Evolutionary conservation across 108 stramenopile genomes (phyloP).

Genomic region (Nitzschia palea): DNA sequence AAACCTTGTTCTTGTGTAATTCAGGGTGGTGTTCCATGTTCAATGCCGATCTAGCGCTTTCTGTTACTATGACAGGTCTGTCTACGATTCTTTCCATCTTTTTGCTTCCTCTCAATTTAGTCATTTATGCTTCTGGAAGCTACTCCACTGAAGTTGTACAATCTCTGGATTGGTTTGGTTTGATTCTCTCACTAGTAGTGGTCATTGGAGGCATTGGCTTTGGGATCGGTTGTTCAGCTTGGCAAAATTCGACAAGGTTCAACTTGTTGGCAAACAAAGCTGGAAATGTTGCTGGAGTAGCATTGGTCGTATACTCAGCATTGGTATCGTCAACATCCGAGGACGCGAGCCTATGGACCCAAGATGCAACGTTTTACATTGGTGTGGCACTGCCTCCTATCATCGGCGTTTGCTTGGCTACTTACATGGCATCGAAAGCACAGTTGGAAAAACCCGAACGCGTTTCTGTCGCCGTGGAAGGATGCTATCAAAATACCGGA

Average conservation of each 20-base stretch:
- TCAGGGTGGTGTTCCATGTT: slow-evolving; percentile 63
- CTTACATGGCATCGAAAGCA: slow-evolving; percentile 53
- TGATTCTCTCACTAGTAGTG: slow-evolving; percentile 70
- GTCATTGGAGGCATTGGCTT: slow-evolving; percentile 77
- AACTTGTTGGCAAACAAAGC: slow-evolving; percentile 57
- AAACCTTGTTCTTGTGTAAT: not conserved
- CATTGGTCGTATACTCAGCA: slow-evolving; percentile 65
- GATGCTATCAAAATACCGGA: slow-evolving; percentile 88
- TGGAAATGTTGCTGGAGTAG: slow-evolving; percentile 80
- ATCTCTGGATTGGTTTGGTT: slow-evolving; percentile 69
- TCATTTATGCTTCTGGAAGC: slow-evolving; percentile 68
- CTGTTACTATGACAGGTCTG: slow-evolving; percentile 90
- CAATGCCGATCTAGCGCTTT: slow-evolving; percentile 79
- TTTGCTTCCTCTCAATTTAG: slow-evolving; percentile 83
- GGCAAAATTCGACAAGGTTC: slow-evolving; percentile 45
- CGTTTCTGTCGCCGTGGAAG: slow-evolving; percentile 81
- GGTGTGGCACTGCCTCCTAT: slow-evolving; percentile 71
- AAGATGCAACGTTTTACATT: slow-evolving; percentile 68
- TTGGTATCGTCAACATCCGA: slow-evolving; percentile 55
- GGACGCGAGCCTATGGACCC: slow-evolving; percentile 69
- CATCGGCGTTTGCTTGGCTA: slow-evolving; percentile 60
- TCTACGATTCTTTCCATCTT: slow-evolving; percentile 77
- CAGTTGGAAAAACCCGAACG: slow-evolving; percentile 81
- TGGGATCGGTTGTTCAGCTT: slow-evolving; percentile 50
- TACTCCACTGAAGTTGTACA: slow-evolving; percentile 69